phyloP scores from a whole-genome alignment of 192 early-diverging fungal species.

The Backusella liffmaniae region DNA sequence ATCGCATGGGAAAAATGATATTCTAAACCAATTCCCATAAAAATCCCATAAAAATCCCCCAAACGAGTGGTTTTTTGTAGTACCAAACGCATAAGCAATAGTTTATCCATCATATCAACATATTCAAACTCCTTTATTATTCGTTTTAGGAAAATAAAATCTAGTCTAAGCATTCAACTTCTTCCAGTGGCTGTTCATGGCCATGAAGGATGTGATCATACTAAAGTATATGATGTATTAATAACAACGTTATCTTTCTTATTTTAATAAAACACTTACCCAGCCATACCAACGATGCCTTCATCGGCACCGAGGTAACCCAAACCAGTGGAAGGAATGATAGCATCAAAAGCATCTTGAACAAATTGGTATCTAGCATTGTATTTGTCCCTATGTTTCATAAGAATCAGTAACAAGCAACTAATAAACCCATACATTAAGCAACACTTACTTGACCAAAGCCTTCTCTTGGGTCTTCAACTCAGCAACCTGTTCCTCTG shows the following conservation, averaged over 20 bases:
- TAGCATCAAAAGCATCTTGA: constrained; percentile 69
- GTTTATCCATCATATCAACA: not conserved
- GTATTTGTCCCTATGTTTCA: constrained; percentile 52
- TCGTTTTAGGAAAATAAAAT: constrained; percentile 7
- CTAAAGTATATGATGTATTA: constrained; percentile 24
- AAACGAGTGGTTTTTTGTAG: not conserved
- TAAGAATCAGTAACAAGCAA: constrained; percentile 12
- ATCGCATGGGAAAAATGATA: not conserved
- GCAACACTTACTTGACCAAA: constrained; percentile 42
- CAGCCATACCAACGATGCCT: constrained; percentile 71
- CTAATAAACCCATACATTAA: not conserved
- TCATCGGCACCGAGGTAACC: constrained; percentile 65
- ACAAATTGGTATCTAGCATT: constrained; percentile 48
- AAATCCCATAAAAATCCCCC: not conserved
- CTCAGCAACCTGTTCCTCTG: constrained; percentile 25
- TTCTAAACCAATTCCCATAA: constrained; percentile 3
- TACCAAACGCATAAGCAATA: not conserved
- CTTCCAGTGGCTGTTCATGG: constrained; percentile 56
- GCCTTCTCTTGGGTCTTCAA: constrained; percentile 41
- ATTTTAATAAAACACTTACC: constrained; percentile 35
- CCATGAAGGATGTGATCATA: constrained; percentile 68
- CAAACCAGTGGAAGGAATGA: constrained; percentile 65
- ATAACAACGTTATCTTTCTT: not conserved
- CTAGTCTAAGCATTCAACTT: constrained; percentile 37
- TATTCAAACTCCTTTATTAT: constrained; percentile 4